Conservation (phyloP, 257 asterid genomes). For the Salvia miltiorrhiza region DNA sequence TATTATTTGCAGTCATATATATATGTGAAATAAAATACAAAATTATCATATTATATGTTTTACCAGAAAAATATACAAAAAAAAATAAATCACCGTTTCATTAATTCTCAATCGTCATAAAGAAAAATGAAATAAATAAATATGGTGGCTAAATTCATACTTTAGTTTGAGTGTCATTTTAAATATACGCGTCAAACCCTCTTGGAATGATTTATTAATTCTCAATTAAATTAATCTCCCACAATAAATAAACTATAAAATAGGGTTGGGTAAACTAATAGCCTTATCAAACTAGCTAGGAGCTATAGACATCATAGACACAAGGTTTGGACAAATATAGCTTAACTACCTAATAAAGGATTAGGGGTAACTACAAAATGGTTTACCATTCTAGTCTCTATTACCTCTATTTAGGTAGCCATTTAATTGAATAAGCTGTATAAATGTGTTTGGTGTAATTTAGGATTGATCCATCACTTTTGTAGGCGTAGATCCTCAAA, state of each 20-base stretch:
- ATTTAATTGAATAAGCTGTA: not conserved
- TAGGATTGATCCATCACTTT: not conserved
- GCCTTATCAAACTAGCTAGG: conserved; percentile 13
- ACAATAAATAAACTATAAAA: not conserved
- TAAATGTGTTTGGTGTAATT: not conserved
- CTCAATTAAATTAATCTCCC: conserved; percentile 1
- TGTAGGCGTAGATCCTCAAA: conserved; percentile 15
- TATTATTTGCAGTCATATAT: not conserved
- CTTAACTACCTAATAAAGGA: conserved; percentile 16
- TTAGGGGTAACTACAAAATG: conserved; percentile 16
- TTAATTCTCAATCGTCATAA: not conserved
- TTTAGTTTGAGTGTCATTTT: not conserved
- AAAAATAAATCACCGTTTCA: not conserved
- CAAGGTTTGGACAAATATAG: conserved; percentile 33
- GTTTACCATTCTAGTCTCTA: conserved; percentile 21
- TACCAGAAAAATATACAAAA: not conserved
- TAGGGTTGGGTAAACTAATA: conserved; percentile 28
- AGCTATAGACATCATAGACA: not conserved
- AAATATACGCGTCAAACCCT: not conserved
- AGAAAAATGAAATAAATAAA: not conserved
- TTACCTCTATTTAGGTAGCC: not conserved
- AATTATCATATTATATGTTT: no score
- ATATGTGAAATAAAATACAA: no score
- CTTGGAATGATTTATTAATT: not conserved
- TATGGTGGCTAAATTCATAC: not conserved